Evolutionary conservation across 192 early-diverging fungal genomes (phyloP).

Genomic region (Gonapodya prolifera): DNA sequence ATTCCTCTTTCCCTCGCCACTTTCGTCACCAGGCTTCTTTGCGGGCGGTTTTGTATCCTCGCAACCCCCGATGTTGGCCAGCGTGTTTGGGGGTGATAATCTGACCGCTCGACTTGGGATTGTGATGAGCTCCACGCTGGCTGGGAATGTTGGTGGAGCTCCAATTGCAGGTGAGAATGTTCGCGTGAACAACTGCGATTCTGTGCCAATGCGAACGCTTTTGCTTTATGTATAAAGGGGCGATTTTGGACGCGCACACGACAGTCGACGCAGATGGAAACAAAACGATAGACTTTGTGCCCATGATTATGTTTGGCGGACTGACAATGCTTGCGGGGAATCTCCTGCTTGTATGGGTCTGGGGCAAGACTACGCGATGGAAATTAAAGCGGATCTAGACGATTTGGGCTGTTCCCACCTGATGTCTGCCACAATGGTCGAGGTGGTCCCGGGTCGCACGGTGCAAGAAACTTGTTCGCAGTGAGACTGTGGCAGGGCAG

Average conservation of each 20-base stretch:
- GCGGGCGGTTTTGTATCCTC: conserved; percentile 29
- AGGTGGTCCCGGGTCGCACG: no score
- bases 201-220: neutral
- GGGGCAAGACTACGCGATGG: neutral
- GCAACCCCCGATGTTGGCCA: neutral
- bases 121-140: neutral
- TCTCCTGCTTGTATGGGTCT: neutral
- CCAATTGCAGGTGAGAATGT: conserved; percentile 1
- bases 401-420: neutral
- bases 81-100: neutral
- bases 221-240: neutral
- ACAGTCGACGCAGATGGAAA: neutral
- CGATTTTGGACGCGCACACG: neutral
- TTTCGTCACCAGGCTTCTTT: neutral
- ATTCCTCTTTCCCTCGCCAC: neutral
- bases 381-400: neutral
- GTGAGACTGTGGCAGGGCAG: no score
- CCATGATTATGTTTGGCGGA: neutral
- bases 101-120: neutral
- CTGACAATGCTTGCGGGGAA: neutral
- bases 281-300: neutral
- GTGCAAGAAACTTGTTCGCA: no score
- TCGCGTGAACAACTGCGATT: neutral
- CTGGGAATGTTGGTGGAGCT: neutral
- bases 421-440: no score